These are phyloP conservation scores for Phytophthora kernoviae DNA, from an alignment of 352 stramenopile genomes.

Conservation along the genomic window DNA sequence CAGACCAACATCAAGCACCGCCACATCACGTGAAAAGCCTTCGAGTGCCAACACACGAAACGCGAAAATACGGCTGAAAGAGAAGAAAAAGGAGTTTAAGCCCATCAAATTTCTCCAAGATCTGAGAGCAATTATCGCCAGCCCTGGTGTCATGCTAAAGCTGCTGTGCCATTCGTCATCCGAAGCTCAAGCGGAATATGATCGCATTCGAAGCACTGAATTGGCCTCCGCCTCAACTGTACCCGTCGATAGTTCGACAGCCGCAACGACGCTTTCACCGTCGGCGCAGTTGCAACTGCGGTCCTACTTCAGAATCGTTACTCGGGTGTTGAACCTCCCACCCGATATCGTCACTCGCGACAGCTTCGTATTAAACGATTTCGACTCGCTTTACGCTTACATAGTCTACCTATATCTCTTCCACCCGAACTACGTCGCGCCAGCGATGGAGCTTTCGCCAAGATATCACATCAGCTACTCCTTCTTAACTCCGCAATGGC, in stretches of 20 bases:
- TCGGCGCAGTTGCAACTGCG: conserved; percentile 65
- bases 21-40: conserved; percentile 9
- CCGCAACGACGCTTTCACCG: conserved; percentile 53
- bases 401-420: conserved; percentile 67
- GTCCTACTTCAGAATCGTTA: conserved; percentile 74
- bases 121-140: conserved; percentile 52
- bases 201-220: conserved; percentile 52
- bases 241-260: conserved; percentile 55
- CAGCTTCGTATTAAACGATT: conserved; percentile 75
- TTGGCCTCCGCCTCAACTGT: conserved; percentile 24
- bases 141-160: conserved; percentile 73
- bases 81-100: conserved; percentile 76
- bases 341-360: conserved; percentile 70
- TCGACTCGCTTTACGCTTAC: conserved; percentile 76
- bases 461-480: conserved; percentile 62
- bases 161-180: conserved; percentile 65
- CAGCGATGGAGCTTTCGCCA: conserved; percentile 46
- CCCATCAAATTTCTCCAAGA: conserved; percentile 72
- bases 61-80: conserved; percentile 43
- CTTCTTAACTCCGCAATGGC: conserved; percentile 64
- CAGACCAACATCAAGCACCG: conserved; percentile 3
- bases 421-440: conserved; percentile 64
- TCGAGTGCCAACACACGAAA: conserved; percentile 15
- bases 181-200: conserved; percentile 58
- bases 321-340: conserved; percentile 53